phyloP scores from a whole-genome alignment of 1,139 yeast genomes.

The Suhomyces terraborum region DNA sequence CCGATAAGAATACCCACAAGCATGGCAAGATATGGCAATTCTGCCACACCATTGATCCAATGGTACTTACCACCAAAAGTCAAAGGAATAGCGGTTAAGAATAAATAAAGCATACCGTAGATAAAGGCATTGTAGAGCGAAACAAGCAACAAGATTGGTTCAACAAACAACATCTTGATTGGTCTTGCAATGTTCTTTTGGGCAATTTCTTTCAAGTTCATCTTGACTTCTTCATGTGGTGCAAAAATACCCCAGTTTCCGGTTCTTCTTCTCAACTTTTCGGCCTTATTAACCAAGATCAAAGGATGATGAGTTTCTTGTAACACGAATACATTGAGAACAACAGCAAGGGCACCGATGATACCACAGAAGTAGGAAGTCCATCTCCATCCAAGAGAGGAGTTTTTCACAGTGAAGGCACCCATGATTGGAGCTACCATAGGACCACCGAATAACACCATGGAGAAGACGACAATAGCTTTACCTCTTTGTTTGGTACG shows the following conservation, averaged over 20 bases:
- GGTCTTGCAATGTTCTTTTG: constrained; percentile 76
- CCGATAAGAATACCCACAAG: constrained; percentile 63
- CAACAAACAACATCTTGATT: constrained; percentile 62
- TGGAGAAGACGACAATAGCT: constrained; percentile 64
- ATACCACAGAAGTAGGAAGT: constrained; percentile 56
- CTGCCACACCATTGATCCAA: constrained; percentile 55
- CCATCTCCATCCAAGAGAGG: constrained; percentile 58
- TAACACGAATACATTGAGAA: constrained; percentile 33
- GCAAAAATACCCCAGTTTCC: constrained; percentile 83
- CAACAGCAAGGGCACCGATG: constrained; percentile 39
- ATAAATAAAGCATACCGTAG: constrained; percentile 77
- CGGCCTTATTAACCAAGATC: constrained; percentile 63
- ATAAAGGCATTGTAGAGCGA: constrained; percentile 80
- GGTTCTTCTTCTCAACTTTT: constrained; percentile 54
- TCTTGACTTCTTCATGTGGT: constrained; percentile 71
- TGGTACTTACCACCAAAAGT: constrained; percentile 65
- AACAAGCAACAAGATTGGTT: constrained; percentile 70
- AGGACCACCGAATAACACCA: constrained; percentile 76
- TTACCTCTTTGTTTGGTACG: constrained; percentile 63
- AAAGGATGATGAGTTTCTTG: constrained; percentile 54
- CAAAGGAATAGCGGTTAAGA: constrained; percentile 78
- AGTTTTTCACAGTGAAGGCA: constrained; percentile 25
- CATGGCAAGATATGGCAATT: constrained; percentile 63
- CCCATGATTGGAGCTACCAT: constrained; percentile 66
- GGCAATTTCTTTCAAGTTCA: constrained; percentile 63